These are phyloP conservation scores for Aspergillus avenaceus DNA, from an alignment of 495 filamentous ascomycete genomes.

Conservation along the genomic window DNA sequence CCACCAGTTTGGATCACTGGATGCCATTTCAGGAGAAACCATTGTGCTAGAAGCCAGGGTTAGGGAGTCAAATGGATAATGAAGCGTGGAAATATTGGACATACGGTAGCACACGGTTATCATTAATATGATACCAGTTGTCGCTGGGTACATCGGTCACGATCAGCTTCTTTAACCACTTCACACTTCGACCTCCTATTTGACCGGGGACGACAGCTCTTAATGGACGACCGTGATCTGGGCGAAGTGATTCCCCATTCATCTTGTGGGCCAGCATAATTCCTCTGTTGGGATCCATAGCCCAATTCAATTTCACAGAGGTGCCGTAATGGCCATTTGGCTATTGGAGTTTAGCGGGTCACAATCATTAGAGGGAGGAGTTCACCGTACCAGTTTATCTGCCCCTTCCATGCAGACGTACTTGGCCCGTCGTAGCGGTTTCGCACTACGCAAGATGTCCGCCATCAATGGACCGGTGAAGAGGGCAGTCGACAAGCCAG, in stretches of 20 bases:
- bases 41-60: conserved; percentile 50
- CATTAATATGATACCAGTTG: conserved; percentile 96
- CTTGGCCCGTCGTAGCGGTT: conserved; percentile 64
- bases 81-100: conserved; percentile 11
- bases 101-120: conserved; percentile 82
- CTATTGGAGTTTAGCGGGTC: conserved; percentile 25
- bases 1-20: conserved; percentile 75
- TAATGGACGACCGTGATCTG: conserved; percentile 86
- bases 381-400: conserved; percentile 61
- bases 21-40: conserved; percentile 78
- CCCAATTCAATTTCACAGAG: conserved; percentile 84
- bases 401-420: conserved; percentile 95
- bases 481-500: conserved; percentile 82
- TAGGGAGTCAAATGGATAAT: conserved; percentile 4
- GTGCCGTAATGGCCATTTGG: conserved; percentile 93
- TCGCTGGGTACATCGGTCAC: conserved; percentile 76
- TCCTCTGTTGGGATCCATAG: conserved; percentile 75
- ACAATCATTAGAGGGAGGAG: neutral
- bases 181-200: conserved; percentile 91
- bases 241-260: conserved; percentile 81
- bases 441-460: conserved; percentile 67
- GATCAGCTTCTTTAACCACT: conserved; percentile 87
- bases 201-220: conserved; percentile 86
- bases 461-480: conserved; percentile 82
- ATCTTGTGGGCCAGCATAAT: conserved; percentile 91